These are phyloP conservation scores for Kingdonia uniflora DNA, from an alignment of 164 flowering plant species.

Conservation along the genomic window DNA sequence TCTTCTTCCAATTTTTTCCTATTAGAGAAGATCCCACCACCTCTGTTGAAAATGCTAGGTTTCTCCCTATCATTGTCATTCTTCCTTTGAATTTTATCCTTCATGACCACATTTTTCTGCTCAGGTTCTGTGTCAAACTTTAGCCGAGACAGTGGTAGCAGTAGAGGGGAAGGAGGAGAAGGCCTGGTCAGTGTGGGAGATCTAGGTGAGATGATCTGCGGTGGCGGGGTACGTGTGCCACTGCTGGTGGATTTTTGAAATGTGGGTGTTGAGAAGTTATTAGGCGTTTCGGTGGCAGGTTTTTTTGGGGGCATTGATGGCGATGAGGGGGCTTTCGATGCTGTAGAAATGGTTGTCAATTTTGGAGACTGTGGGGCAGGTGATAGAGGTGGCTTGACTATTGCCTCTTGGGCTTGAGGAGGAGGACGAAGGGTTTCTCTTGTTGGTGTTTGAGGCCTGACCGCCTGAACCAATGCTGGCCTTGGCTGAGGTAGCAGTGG, in stretches of 20 bases:
- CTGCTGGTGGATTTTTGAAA: too few relatives aligned
- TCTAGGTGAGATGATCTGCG: too few relatives aligned
- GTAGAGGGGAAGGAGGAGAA: conserved; percentile 1
- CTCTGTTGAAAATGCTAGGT: too few relatives aligned
- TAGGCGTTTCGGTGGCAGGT: too few relatives aligned
- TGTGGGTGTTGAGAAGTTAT: too few relatives aligned
- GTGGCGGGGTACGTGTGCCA: too few relatives aligned
- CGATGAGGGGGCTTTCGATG: too few relatives aligned
- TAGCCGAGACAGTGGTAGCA: neutral
- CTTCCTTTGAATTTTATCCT: neutral
- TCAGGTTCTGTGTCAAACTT: conserved; percentile 1
- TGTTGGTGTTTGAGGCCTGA: neutral
- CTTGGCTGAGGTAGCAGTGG: neutral
- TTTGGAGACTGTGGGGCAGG: neutral
- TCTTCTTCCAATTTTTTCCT: neutral
- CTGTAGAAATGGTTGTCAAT: too few relatives aligned
- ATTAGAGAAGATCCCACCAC: neutral
- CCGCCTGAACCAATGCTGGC: neutral
- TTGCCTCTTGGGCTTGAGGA: neutral
- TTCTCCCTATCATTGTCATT: neutral
- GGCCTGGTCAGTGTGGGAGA: neutral
- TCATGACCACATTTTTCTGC: neutral
- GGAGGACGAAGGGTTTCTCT: neutral
- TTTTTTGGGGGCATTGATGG: too few relatives aligned
- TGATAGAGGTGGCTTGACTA: neutral